A percentile compares a stretch with the other conserved stretches of the same genome.
These are phyloP conservation scores for Ciborinia camelliae DNA, from an alignment of 2,329 filamentous ascomycete species.

Conservation along the genomic window DNA sequence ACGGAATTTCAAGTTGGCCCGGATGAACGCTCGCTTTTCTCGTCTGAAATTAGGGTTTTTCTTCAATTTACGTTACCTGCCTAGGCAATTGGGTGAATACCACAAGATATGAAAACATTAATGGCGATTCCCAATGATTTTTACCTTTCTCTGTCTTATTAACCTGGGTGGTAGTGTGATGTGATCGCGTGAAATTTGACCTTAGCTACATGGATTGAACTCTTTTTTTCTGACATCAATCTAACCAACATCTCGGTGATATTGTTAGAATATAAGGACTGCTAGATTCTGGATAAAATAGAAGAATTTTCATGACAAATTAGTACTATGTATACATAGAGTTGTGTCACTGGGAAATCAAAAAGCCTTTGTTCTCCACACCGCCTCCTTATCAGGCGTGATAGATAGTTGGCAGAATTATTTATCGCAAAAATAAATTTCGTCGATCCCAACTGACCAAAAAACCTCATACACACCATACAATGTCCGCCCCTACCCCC, in stretches of 20 bases:
- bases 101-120: conserved; percentile 13
- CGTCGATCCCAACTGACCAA: conserved; percentile 4
- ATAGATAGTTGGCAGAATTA: conserved; percentile 3
- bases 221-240: not conserved
- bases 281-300: not conserved
- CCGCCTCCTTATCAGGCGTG: conserved; percentile 13
- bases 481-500: conserved; percentile 36
- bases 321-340: not conserved
- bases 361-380: not conserved
- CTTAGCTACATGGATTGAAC: not conserved
- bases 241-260: not conserved
- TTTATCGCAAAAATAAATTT: conserved; percentile 20
- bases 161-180: not conserved
- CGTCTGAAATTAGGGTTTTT: conserved; percentile 28
- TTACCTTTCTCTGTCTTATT: not conserved
- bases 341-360: not conserved
- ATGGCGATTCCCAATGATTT: not conserved
- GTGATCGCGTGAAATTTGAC: not conserved
- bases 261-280: not conserved
- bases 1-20: conserved; percentile 25
- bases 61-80: conserved; percentile 26
- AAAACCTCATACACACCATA: conserved; percentile 13
- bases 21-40: conserved; percentile 30
- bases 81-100: conserved; percentile 28
- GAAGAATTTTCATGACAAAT: not conserved